A percentile compares a stretch with the other conserved stretches of the same genome.
Evolutionary conservation across 768 basidiomycete genomes (phyloP).

Genomic region (Suillus cothurnatus): DNA sequence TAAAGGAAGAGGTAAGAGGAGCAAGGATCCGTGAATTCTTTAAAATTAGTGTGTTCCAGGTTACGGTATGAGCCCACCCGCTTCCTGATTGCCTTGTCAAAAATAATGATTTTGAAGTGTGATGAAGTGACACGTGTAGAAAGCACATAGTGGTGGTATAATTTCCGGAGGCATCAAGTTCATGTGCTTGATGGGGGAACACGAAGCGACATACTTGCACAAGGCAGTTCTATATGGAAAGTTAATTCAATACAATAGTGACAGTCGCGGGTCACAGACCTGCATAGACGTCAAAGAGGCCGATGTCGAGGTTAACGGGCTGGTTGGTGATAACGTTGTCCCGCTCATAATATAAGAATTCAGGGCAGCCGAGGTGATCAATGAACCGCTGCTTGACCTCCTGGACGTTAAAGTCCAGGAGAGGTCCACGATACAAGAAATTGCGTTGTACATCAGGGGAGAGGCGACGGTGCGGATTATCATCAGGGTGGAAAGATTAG

Average conservation of each 20-base stretch:
- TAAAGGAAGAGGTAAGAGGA: conserved; percentile 4
- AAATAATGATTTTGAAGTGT: conserved; percentile 30
- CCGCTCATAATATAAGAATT: conserved; percentile 31
- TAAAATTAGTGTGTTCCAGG: conserved; percentile 24
- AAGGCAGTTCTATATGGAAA: conserved; percentile 21
- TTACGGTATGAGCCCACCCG: conserved; percentile 19
- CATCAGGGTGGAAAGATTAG: neutral
- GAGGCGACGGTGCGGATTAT: neutral
- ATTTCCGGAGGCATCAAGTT: conserved; percentile 30
- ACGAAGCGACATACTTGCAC: conserved; percentile 21
- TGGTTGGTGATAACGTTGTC: conserved; percentile 18
- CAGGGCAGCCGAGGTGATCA: conserved; percentile 9
- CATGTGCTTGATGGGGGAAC: conserved; percentile 27
- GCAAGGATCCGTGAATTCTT: conserved; percentile 12
- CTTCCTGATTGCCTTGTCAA: conserved; percentile 33
- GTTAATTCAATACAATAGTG: conserved; percentile 25
- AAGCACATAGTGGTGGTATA: conserved; percentile 28
- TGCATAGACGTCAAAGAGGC: conserved; percentile 6
- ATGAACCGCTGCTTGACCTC: conserved; percentile 5
- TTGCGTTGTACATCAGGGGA: neutral
- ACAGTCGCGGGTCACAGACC: conserved; percentile 9
- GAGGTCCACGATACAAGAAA: neutral
- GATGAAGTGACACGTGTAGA: conserved; percentile 12
- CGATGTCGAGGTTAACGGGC: conserved; percentile 18
- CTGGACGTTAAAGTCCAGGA: too few species aligned